A percentile compares a stretch with the other conserved stretches of the same genome.
Evolutionary conservation across 2,329 filamentous ascomycete genomes (phyloP).

Genomic region (Huntiella moniliformis): DNA sequence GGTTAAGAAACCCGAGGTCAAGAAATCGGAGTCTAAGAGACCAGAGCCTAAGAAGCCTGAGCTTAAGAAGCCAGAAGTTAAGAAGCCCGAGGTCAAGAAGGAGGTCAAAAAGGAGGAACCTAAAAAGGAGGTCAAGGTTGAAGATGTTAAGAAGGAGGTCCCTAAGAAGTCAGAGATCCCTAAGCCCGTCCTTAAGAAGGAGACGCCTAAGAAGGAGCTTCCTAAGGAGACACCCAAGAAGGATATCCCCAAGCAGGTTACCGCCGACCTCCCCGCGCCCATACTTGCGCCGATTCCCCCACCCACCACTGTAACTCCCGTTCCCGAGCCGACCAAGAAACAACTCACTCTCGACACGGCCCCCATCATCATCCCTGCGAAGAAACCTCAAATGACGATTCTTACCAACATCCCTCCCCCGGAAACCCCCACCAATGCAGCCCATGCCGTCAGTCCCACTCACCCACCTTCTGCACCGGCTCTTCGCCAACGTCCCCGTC

Average conservation of each 20-base stretch:
- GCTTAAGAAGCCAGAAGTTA: too few relatives aligned
- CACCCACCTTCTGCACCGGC: constrained; percentile 17
- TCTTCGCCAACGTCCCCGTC: constrained; percentile 20
- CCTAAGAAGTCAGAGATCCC: too few relatives aligned
- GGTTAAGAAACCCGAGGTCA: not conserved
- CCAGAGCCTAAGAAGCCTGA: too few relatives aligned
- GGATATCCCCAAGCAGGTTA: too few relatives aligned
- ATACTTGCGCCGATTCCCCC: too few relatives aligned
- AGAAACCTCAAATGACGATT: not conserved
- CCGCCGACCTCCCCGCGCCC: too few relatives aligned
- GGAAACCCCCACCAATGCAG: not conserved
- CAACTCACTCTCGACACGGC: not conserved
- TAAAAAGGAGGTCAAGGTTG: not conserved
- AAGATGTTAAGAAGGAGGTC: too few relatives aligned
- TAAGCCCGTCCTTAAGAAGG: too few relatives aligned
- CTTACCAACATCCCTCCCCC: not conserved
- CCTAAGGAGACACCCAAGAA: too few relatives aligned
- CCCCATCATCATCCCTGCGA: not conserved
- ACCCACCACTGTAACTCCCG: too few relatives aligned
- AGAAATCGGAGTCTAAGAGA: not conserved
- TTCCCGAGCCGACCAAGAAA: not conserved
- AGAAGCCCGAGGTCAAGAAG: constrained; percentile 1
- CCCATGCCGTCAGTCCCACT: constrained; percentile 5
- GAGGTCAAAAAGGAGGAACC: constrained; percentile 1
- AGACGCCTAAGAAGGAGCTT: too few relatives aligned